These are phyloP conservation scores for Nakaseomyces nivariensis DNA, from an alignment of 1,139 yeast species.

Conservation along the genomic window DNA sequence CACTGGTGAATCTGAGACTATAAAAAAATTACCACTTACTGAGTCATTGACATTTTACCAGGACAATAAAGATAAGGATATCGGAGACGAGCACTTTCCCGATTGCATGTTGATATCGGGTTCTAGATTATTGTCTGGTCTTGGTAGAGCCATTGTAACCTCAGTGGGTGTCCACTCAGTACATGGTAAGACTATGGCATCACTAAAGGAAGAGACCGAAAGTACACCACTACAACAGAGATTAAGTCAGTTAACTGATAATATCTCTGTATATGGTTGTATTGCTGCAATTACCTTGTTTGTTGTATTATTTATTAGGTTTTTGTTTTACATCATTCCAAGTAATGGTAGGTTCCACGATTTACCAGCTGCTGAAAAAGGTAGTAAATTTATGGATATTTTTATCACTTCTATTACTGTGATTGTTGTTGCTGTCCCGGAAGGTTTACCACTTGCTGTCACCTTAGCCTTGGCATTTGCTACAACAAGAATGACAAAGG, in stretches of 20 bases:
- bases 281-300: conserved; percentile 74
- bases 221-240: conserved; percentile 84
- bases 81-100: conserved; percentile 32
- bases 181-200: conserved; percentile 84
- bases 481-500: conserved; percentile 94
- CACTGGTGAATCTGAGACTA: conserved; percentile 87
- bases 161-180: conserved; percentile 85
- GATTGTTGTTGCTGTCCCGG: conserved; percentile 96
- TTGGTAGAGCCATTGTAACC: conserved; percentile 77
- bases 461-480: conserved; percentile 95
- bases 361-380: conserved; percentile 60
- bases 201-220: conserved; percentile 65
- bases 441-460: conserved; percentile 93
- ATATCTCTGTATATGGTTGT: conserved; percentile 88
- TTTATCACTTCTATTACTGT: conserved; percentile 86
- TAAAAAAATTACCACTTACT: conserved; percentile 52
- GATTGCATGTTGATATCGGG: conserved; percentile 69
- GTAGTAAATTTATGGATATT: conserved; percentile 72
- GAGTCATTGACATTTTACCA: conserved; percentile 35
- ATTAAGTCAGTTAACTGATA: conserved; percentile 75
- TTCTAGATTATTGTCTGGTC: conserved; percentile 75
- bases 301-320: conserved; percentile 67
- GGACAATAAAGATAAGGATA: conserved; percentile 31
- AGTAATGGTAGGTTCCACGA: conserved; percentile 39
- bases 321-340: conserved; percentile 50